Evolutionary conservation across 83 land plant species (phyloP).

Genomic region (Diphasiastrum complanatum): DNA sequence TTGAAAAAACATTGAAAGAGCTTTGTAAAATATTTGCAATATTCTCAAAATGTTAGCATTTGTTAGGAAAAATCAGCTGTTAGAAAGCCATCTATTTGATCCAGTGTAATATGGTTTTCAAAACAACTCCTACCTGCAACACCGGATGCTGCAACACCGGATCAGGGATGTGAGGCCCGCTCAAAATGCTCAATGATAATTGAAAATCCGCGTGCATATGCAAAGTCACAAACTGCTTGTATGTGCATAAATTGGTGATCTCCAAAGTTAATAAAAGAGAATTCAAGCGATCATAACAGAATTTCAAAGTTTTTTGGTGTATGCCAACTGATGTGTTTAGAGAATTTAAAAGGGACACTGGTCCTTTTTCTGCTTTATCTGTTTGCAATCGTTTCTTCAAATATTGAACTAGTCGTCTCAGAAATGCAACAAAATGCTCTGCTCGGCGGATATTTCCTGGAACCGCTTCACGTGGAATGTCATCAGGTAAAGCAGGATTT

Average conservation of each 20-base stretch:
- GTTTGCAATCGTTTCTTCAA: neutral
- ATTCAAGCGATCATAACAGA: conserved; percentile 15
- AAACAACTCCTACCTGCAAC: no score
- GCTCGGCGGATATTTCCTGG: conserved; percentile 16
- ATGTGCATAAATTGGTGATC: conserved; percentile 10
- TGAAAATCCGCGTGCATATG: conserved; percentile 7
- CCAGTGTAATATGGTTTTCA: no score
- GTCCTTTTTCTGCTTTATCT: conserved; percentile 8
- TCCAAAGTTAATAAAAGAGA: conserved; percentile 11
- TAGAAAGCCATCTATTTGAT: no score
- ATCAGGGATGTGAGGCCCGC: conserved; percentile 12
- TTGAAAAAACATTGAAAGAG: no score
- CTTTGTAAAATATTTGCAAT: no score
- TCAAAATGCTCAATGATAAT: conserved; percentile 11
- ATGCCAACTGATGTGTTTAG: neutral
- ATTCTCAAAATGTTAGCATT: no score
- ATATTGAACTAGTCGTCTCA: conserved; percentile 2
- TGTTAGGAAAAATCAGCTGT: no score
- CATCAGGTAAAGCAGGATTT: conserved; percentile 9
- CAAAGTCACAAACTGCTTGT: conserved; percentile 10
- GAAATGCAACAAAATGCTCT: conserved; percentile 13
- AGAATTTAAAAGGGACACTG: conserved; percentile 2
- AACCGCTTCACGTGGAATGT: conserved; percentile 12
- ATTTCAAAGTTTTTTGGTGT: conserved; percentile 7
- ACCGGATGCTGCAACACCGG: conserved; percentile 14